Conservation (phyloP, 345 rosid species). For the Kernera saxatilis region DNA sequence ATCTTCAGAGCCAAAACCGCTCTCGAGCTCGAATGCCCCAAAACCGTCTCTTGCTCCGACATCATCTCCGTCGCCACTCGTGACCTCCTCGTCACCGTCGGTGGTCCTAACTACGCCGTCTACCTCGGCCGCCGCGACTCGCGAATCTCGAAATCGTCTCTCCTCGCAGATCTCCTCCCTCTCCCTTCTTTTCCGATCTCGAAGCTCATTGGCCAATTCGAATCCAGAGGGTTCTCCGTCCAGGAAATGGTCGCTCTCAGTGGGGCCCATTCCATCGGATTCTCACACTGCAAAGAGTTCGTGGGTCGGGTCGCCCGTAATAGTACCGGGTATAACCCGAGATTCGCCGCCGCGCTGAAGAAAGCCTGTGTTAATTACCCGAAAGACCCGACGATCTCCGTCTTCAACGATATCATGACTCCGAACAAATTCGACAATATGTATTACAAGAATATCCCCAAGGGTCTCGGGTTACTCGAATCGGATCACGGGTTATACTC, state of each 20-base stretch:
- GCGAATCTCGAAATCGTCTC: conserved; percentile 43
- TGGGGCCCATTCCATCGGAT: conserved; percentile 90
- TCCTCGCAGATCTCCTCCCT: conserved; percentile 53
- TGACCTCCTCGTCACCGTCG: conserved; percentile 65
- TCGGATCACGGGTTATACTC: conserved; percentile 65
- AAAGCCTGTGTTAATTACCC: conserved; percentile 58
- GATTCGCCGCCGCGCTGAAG: conserved; percentile 60
- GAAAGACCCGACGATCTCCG: conserved; percentile 65
- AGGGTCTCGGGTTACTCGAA: conserved; percentile 67
- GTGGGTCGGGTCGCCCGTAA: conserved; percentile 30
- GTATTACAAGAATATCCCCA: conserved; percentile 71
- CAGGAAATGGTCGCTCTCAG: conserved; percentile 86
- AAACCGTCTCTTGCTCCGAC: conserved; percentile 84
- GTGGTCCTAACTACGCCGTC: conserved; percentile 70
- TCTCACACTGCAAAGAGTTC: conserved; percentile 92
- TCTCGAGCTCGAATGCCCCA: conserved; percentile 78
- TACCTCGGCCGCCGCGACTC: conserved; percentile 69
- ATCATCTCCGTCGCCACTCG: conserved; percentile 77
- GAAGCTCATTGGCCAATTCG: conserved; percentile 43
- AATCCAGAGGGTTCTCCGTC: conserved; percentile 49
- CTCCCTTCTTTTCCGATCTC: conserved; percentile 56
- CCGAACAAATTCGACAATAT: conserved; percentile 86
- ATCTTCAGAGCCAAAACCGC: conserved; percentile 76
- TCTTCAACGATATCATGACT: conserved; percentile 84
- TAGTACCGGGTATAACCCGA: conserved; percentile 56